Percentiles rank a stretch among this genome's conserved stretches.
phyloP scores from a whole-genome alignment of 768 basidiomycete genomes.

The Amanita molliuscula region DNA sequence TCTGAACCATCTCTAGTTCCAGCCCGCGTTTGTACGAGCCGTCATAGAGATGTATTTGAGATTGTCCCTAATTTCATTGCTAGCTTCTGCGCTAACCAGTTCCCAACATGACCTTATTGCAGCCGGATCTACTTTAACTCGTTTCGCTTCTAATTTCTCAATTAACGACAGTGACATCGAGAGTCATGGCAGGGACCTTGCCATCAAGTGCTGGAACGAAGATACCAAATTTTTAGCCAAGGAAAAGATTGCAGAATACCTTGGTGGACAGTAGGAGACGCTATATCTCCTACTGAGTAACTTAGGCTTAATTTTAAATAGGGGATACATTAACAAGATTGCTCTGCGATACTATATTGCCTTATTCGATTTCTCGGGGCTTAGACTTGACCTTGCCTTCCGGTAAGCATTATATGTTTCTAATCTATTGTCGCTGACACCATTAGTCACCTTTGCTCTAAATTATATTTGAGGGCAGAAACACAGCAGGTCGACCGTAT shows the following conservation, averaged over 20 bases:
- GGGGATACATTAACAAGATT: conserved; percentile 65
- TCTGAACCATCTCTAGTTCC: conserved; percentile 78
- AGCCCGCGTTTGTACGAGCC: conserved; percentile 6
- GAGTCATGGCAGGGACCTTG: conserved; percentile 58
- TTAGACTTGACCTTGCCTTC: conserved; percentile 85
- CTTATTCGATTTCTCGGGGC: conserved; percentile 76
- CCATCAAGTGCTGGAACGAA: conserved; percentile 73
- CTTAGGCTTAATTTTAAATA: conserved; percentile 19
- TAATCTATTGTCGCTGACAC: neutral
- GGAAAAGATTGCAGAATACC: conserved; percentile 95
- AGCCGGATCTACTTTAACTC: conserved; percentile 36
- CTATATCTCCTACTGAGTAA: conserved; percentile 2
- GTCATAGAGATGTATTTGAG: neutral
- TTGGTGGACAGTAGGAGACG: conserved; percentile 77
- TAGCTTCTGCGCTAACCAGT: conserved; percentile 15
- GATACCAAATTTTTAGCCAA: conserved; percentile 76
- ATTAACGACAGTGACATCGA: conserved; percentile 46
- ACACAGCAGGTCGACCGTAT: conserved; percentile 98
- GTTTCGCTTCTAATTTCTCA: conserved; percentile 34
- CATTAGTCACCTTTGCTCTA: conserved; percentile 74
- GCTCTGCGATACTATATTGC: conserved; percentile 77
- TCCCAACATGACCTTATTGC: conserved; percentile 46
- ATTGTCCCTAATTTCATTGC: conserved; percentile 8
- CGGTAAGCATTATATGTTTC: conserved; percentile 35
- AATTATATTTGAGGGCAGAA: conserved; percentile 89